These are phyloP conservation scores for Chaetomium globosum DNA, from an alignment of 2,329 filamentous ascomycete species.

Conservation along the genomic window DNA sequence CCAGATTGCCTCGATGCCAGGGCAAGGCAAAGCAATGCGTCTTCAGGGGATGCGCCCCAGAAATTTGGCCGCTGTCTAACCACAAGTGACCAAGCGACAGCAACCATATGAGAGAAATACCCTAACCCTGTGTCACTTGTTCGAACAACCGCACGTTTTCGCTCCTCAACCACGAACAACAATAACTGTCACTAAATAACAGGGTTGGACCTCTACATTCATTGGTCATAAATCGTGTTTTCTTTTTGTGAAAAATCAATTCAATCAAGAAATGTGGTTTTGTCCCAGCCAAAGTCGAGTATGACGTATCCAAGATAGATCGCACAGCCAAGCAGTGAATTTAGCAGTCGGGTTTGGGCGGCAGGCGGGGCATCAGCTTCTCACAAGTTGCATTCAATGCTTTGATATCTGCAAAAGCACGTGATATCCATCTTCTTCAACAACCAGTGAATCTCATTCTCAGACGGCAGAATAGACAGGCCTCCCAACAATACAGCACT, in stretches of 20 bases:
- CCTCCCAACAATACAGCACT: not conserved
- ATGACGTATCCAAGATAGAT: not conserved
- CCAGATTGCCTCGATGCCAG: slow-evolving; percentile 38
- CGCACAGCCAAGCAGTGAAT: not conserved
- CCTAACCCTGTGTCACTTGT: slow-evolving; percentile 25
- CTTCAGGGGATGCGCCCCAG: slow-evolving; percentile 30
- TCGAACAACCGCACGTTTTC: not conserved
- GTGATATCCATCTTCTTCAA: slow-evolving; percentile 27
- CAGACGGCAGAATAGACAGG: not conserved
- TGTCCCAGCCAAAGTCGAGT: not conserved
- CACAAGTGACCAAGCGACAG: slow-evolving; percentile 2
- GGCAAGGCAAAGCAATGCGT: slow-evolving; percentile 19
- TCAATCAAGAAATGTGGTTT: not conserved
- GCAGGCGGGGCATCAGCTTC: slow-evolving; percentile 12
- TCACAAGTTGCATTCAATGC: not conserved
- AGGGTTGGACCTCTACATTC: not conserved
- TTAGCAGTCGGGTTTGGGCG: not conserved
- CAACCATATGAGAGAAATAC: not conserved
- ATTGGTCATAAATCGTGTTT: not conserved
- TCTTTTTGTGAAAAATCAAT: not conserved
- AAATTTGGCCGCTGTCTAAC: slow-evolving; percentile 24
- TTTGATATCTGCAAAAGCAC: slow-evolving; percentile 6
- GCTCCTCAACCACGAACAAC: not conserved
- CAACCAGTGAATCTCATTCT: not conserved
- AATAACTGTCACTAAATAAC: not conserved